Conservation (phyloP, 2,329 filamentous ascomycete species). For the Beauveria pseudobassiana region DNA sequence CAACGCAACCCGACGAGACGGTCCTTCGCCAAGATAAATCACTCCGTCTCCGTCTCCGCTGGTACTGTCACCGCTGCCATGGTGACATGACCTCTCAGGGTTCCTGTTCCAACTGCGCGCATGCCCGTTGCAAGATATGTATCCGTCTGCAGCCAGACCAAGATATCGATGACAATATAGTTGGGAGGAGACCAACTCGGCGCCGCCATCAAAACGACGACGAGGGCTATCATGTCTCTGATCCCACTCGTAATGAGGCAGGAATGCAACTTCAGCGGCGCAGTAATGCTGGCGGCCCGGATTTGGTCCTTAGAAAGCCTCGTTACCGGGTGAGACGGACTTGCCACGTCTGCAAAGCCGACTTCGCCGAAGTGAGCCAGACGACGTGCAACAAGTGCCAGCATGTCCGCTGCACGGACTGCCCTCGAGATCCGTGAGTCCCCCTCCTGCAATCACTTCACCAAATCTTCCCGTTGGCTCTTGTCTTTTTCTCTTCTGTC, state of each 20-base stretch:
- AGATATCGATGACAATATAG: slow-evolving; percentile 45
- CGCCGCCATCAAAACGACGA: slow-evolving; percentile 43
- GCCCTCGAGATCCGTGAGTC: slow-evolving; percentile 71
- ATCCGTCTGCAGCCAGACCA: slow-evolving; percentile 64
- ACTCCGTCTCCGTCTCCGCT: slow-evolving; percentile 70
- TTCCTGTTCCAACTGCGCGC: slow-evolving; percentile 69
- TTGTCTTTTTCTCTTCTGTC: neutral
- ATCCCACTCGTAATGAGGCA: slow-evolving; percentile 39
- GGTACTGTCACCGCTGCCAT: slow-evolving; percentile 74
- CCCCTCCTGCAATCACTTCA: neutral
- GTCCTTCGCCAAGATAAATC: slow-evolving; percentile 64
- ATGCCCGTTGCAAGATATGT: slow-evolving; percentile 75
- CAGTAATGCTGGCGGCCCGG: slow-evolving; percentile 59
- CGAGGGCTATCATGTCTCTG: slow-evolving; percentile 45
- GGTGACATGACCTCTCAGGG: slow-evolving; percentile 66
- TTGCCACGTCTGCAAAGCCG: slow-evolving; percentile 65
- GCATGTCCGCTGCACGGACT: slow-evolving; percentile 71
- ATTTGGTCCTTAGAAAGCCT: slow-evolving; percentile 63
- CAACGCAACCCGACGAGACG: slow-evolving; percentile 41
- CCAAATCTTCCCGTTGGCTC: neutral
- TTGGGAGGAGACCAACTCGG: slow-evolving; percentile 33
- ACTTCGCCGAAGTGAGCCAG: slow-evolving; percentile 46
- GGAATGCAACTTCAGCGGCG: slow-evolving; percentile 53
- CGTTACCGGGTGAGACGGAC: slow-evolving; percentile 66
- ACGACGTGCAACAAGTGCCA: slow-evolving; percentile 62